Percentiles rank a stretch among this genome's conserved stretches.
Conservation (phyloP, 1,284 basidiomycete species). For the Prillingera fragicola region DNA sequence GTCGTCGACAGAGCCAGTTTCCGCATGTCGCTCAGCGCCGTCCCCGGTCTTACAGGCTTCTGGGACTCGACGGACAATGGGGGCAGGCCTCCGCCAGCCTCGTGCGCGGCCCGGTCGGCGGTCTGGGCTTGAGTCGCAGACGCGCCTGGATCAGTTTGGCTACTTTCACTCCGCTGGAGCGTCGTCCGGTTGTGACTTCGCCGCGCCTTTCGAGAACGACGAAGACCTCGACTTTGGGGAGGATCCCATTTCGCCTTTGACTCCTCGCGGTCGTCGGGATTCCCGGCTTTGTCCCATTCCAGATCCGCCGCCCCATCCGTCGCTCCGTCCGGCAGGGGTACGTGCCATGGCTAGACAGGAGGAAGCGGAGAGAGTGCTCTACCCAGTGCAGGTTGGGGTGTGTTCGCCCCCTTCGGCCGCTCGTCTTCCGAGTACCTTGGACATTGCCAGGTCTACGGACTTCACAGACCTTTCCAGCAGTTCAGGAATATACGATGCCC, state of each 20-base stretch:
- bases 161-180: slow-evolving; percentile 18
- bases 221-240: slow-evolving; percentile 29
- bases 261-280: background rate
- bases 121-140: slow-evolving; percentile 12
- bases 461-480: background rate
- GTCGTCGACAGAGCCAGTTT: too few species aligned
- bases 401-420: background rate
- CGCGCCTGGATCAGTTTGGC: slow-evolving; percentile 34
- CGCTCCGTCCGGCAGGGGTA: slow-evolving; percentile 30
- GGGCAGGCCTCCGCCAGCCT: too few species aligned
- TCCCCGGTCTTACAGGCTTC: background rate
- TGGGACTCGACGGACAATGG: slow-evolving; percentile 5
- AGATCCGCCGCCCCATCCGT: slow-evolving; percentile 35
- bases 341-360: slow-evolving; percentile 26
- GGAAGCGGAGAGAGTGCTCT: slow-evolving; percentile 7
- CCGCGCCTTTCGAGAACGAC: slow-evolving; percentile 32
- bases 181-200: slow-evolving; percentile 18
- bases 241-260: background rate
- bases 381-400: slow-evolving; percentile 7
- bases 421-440: background rate
- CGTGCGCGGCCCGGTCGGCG: background rate
- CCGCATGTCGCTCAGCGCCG: too few species aligned
- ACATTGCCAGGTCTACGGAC: background rate
- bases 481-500: background rate
- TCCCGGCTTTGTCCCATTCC: slow-evolving; percentile 21